Base-by-base conservation (phyloP, 1,139 yeast species). In the Debaryomyces coudertii region DNA sequence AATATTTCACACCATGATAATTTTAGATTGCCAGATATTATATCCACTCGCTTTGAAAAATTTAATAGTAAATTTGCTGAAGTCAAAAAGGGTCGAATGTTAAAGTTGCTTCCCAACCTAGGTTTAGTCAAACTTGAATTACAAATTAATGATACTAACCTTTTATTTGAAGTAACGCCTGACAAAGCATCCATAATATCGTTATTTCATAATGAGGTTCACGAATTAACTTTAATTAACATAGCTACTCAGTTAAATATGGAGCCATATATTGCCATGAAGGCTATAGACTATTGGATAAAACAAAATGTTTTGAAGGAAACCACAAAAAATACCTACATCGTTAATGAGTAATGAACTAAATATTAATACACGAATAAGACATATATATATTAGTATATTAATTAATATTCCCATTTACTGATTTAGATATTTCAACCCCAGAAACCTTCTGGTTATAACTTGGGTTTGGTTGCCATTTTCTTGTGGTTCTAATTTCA, bases 401-500 rank as follows among this genome's bases (percentile, higher is more conserved):
- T 28, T 49, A 54, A 37, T 50, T 52, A 16, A 54, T 50, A 40
- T 56, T 57, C 6, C 61, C 61, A 40, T 57, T 54, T 12, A 73
- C 68, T 11, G 68, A 58, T 43, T 67, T 63, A 20, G 69, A 62
- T 60, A 73, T 76, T 45, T 75, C 79, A 24, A 87, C 82, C 31
- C 88, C 89, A 42, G 80, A 77, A 40, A 86, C 55, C 64, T 88
- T 88, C 56, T 87, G 90, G 43, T 76, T 80, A 61, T 93, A 92
- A 24, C 81, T 70, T 18, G 79, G 66, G 36, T 88, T 83, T 2
- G 97, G 93, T 45, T 79, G 84, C 80, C 90, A 85, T 63, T 87
- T 87, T 55, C 96, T 76, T 20, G 90, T 85, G 51, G 89, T 82
- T 56, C 96, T 78, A 40, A 92, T 86, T 60, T 92, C 98, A 66